Evolutionary conservation across 257 asterid species (phyloP).

Genomic region (Nicotiana obtusifolia): DNA sequence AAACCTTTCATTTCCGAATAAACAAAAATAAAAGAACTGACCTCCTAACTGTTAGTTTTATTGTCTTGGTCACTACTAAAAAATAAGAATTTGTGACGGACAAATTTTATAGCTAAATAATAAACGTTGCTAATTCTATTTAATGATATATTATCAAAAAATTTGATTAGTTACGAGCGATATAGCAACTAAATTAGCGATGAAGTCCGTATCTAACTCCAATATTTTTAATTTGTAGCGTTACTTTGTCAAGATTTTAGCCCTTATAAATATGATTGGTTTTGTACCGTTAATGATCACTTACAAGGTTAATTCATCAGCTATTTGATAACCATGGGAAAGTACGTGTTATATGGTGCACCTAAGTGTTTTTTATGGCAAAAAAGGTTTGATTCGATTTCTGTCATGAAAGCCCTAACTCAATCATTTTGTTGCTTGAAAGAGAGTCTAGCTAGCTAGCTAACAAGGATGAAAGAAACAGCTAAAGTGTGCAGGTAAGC

Average conservation of each 20-base stretch:
- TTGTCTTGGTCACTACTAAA: too few relatives aligned
- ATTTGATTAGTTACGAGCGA: too few relatives aligned
- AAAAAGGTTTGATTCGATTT: background rate
- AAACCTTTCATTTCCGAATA: background rate
- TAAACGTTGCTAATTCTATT: too few relatives aligned
- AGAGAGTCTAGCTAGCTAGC: background rate
- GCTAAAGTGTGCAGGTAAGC: background rate
- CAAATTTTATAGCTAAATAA: too few relatives aligned
- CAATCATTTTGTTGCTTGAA: background rate
- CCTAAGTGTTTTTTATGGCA: conserved; percentile 8
- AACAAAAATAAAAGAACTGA: background rate
- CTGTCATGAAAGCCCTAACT: background rate
- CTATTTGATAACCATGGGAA: background rate
- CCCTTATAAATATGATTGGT: too few relatives aligned
- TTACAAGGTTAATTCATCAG: background rate
- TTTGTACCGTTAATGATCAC: too few relatives aligned
- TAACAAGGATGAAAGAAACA: background rate
- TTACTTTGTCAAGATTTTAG: too few relatives aligned
- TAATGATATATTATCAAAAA: too few relatives aligned
- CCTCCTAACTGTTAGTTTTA: background rate
- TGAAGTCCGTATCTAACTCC: too few relatives aligned
- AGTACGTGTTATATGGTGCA: background rate
- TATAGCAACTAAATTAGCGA: too few relatives aligned
- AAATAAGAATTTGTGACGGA: too few relatives aligned
- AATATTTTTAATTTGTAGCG: too few relatives aligned